Base-by-base conservation (phyloP, 192 early-diverging fungal species). In the Entomortierella lignicola region DNA sequence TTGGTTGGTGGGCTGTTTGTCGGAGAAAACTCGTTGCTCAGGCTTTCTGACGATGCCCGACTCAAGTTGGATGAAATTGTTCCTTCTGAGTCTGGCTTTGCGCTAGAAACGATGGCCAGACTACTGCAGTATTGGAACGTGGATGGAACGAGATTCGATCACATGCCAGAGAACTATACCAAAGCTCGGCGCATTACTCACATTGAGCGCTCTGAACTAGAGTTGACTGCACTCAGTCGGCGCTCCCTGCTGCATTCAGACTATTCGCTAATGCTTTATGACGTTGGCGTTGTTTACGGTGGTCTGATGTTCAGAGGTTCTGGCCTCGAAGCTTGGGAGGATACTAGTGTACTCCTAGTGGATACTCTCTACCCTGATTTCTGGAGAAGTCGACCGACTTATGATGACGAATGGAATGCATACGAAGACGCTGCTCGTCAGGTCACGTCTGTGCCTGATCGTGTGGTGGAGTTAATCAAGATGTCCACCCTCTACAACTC, bases 181-280 rank as follows among this genome's bases (percentile, higher is more conserved):
- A 58, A 58, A 37, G 56, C 56, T 18, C 31, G 20, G 56, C 56
- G 56, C 56, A 11, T 58, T 30, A 29, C 27, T 29, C 60, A 47
- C 0, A 41, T 47, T 47, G 60, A 61, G 13, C 60, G 60, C 43
- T 61, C 60, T 61, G 60, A 61, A 26, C 41, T 61, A 47, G 60
- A 61, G 60, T 26, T 61, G 60, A 20, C 25, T 42, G 60, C 60
- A 27, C 39, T 61, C 43, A n/a, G 23, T 26, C 18, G 60, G 27
- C 43, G 47, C 43, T 8, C 43, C 43, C 43, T 61, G 43, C 60
- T 17, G 43, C 0, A 7, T 43, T 8, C 60, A 61, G 60, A 61
- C 60, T 61, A 8, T 23, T 61, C 60, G 34, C 42, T 61, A 42
- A 61, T 61, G 60, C 60, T 61, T 26, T 61, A 61, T 47, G 60